Conservation (phyloP, 164 flowering plant species). For the Annona cherimola region DNA sequence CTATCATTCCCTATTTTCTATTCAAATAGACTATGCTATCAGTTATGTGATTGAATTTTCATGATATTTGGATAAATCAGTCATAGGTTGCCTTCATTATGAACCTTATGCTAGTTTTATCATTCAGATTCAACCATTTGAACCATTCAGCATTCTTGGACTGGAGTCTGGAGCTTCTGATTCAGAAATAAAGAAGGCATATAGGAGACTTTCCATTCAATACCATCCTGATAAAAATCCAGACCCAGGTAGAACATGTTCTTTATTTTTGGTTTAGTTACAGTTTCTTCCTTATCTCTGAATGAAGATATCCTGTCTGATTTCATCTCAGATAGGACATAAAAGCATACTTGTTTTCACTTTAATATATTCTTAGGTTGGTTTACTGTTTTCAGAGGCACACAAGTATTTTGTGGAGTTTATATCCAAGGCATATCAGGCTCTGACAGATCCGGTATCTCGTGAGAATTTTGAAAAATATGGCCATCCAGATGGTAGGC, state of each 20-base stretch:
- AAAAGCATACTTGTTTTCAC: no score
- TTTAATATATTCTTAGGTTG: neutral
- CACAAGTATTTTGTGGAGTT: slow-evolving; percentile 82
- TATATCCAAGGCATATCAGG: slow-evolving; percentile 96
- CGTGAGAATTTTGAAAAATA: slow-evolving; percentile 96
- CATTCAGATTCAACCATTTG: slow-evolving; percentile 69
- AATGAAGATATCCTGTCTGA: neutral
- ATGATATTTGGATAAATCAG: neutral
- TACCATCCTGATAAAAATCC: slow-evolving; percentile 99
- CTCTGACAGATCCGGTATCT: slow-evolving; percentile 89
- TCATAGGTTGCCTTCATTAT: neutral
- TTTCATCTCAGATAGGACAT: neutral
- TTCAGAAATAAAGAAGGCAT: slow-evolving; percentile 88
- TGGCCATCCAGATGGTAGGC: slow-evolving; percentile 99
- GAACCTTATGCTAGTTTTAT: slow-evolving; percentile 2
- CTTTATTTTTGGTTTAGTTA: slow-evolving; percentile 5
- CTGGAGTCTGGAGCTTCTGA: slow-evolving; percentile 81
- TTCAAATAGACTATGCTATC: no score
- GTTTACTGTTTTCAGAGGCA: slow-evolving; percentile 59
- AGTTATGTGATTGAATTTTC: no score
- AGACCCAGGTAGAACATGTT: slow-evolving; percentile 74
- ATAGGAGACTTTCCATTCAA: slow-evolving; percentile 86
- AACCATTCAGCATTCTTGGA: slow-evolving; percentile 88
- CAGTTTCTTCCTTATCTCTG: neutral
- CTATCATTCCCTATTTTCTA: no score